Evolutionary conservation across 169 alveolate species (phyloP).

Genomic region (Plasmodium fragile): DNA sequence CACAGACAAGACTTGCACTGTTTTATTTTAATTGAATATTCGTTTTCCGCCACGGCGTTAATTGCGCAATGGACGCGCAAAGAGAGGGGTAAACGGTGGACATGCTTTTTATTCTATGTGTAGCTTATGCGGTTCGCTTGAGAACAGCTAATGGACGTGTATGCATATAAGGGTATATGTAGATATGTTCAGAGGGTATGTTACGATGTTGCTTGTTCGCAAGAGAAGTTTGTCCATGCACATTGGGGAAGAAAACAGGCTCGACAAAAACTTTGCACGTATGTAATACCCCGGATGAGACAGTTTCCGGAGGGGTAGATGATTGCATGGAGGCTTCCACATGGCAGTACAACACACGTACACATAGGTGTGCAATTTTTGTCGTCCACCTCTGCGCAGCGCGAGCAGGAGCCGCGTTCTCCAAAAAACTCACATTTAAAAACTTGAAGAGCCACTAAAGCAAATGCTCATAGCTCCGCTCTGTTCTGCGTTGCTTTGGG

Average conservation of each 20-base stretch:
- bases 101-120: neutral
- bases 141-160: neutral
- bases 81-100: neutral
- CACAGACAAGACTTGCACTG: slow-evolving; percentile 37
- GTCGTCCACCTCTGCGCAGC: neutral
- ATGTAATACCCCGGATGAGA: neutral
- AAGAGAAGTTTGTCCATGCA: neutral
- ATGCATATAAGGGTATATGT: neutral
- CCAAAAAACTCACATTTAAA: neutral
- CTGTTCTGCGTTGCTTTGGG: neutral
- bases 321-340: neutral
- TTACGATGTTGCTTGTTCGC: neutral
- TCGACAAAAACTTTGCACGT: neutral
- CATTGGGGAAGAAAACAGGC: neutral
- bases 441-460: neutral
- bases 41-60: neutral
- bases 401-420: neutral
- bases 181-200: neutral
- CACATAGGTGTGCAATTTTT: neutral
- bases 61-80: neutral
- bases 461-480: neutral
- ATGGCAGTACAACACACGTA: neutral
- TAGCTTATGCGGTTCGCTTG: neutral
- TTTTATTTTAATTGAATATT: neutral
- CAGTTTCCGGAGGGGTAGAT: neutral